Evolutionary conservation across 352 stramenopile species (phyloP), one percentile per base, ranked within the genome.

Genomic region (Phytophthora citrophthora): DNA sequence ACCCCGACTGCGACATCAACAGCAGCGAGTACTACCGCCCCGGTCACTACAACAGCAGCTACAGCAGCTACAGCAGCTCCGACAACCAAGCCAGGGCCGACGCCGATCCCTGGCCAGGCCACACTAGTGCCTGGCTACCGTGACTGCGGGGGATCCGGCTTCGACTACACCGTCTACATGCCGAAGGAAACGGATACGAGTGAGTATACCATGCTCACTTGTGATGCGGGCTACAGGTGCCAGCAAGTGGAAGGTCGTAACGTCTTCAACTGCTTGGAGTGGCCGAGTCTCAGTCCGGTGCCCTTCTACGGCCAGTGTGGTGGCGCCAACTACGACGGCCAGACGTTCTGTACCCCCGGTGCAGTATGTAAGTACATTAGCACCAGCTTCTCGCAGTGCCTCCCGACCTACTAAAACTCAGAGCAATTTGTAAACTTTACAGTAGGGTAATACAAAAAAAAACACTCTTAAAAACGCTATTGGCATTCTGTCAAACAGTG

Each of bases 81-180:
- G 23, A 60, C 62, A 1, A 43, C 29, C 12, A 64, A 65, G 23
- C 3, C 38, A 12, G 55, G 54, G 3, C 47, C 54, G 1, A 51
- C 13, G 15, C 45, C 12, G 24, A 68, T 68, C 13, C 11, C 38
- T 5, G 64, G 64, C 18, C 64, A 72, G 49, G 45, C 31, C 4
- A 47, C 23, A 12, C 24, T 68, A 8, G 64, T 72, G 5, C 51
- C 49, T 38, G 57, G 27, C 5, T 63, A 72, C 27, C 9, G 2
- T 7, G 20, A 72, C 38, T 72, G 64, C 18, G 64, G 64, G n/a
- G 64, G 64, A 2, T 38, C 27, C 0, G 58, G 58, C 15, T 72
- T 72, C 32, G 34, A 72, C 47, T 72, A 72, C 57, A 56, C 51
- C 8, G 45, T 55, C n/a, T 72, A 72, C 39, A 68, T 72, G 64